These are phyloP conservation scores for Lactarius deliciosus DNA, from an alignment of 768 basidiomycete genomes.

Conservation along the genomic window DNA sequence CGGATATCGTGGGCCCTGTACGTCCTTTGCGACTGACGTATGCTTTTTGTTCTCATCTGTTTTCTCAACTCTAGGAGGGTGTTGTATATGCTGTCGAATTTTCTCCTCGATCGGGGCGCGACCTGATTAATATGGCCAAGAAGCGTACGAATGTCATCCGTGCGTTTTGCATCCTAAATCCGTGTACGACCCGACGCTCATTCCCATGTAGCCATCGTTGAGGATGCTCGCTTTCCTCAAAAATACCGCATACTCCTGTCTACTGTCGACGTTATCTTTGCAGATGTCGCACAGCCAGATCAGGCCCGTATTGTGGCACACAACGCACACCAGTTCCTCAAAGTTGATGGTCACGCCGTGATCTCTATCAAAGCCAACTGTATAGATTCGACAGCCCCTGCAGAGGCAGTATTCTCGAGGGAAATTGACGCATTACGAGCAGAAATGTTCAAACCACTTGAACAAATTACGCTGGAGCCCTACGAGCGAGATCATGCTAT, in stretches of 20 bases:
- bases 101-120: slow-evolving; percentile 93
- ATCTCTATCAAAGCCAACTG: slow-evolving; percentile 99
- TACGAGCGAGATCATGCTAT: slow-evolving; percentile 91
- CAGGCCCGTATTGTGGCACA: slow-evolving; percentile 94
- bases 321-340: slow-evolving; percentile 95
- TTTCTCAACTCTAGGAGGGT: slow-evolving; percentile 63
- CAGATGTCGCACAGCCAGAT: slow-evolving; percentile 97
- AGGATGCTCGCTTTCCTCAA: slow-evolving; percentile 95
- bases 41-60: slow-evolving; percentile 23
- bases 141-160: slow-evolving; percentile 99
- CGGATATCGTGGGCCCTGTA: slow-evolving; percentile 96
- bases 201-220: slow-evolving; percentile 73
- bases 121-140: slow-evolving; percentile 99
- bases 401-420: slow-evolving; percentile 84
- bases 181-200: not conserved
- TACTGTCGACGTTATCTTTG: slow-evolving; percentile 95
- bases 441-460: slow-evolving; percentile 85
- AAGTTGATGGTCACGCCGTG: slow-evolving; percentile 87
- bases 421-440: slow-evolving; percentile 82
- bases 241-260: slow-evolving; percentile 97
- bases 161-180: slow-evolving; percentile 42
- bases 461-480: slow-evolving; percentile 94
- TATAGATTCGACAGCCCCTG: slow-evolving; percentile 92
- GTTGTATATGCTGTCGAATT: slow-evolving; percentile 99
- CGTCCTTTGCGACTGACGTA: slow-evolving; percentile 34